These are phyloP conservation scores for Ajuga chamaepitys DNA, from an alignment of 257 asterid genomes.

Conservation along the genomic window DNA sequence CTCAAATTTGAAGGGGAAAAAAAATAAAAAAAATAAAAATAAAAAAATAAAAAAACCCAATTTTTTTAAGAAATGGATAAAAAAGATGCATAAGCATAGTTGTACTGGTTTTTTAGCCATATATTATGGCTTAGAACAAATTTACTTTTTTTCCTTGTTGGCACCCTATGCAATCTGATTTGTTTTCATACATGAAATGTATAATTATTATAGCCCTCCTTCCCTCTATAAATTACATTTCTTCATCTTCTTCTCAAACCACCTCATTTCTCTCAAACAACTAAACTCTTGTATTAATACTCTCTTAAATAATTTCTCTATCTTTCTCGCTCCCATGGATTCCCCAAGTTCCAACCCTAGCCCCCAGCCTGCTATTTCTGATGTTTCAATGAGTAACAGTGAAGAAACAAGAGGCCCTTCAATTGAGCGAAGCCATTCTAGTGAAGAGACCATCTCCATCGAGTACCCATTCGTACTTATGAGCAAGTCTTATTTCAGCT, in stretches of 20 bases:
- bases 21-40: too few species aligned
- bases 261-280: neutral
- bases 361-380: neutral
- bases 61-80: neutral
- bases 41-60: too few species aligned
- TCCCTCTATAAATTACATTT: slow-evolving; percentile 1
- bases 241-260: neutral
- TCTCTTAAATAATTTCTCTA: neutral
- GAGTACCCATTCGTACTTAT: neutral
- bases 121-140: neutral
- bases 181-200: neutral
- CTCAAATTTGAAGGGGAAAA: too few species aligned
- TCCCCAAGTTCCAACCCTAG: neutral
- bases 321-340: neutral
- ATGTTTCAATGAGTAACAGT: neutral
- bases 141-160: slow-evolving; percentile 5
- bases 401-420: too few species aligned
- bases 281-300: neutral
- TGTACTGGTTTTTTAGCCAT: neutral
- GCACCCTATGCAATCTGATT: slow-evolving; percentile 12
- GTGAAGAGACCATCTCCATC: too few species aligned
- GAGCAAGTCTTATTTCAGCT: neutral
- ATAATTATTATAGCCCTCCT: neutral
- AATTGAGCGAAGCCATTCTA: too few species aligned
- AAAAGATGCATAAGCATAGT: neutral